Evolutionary conservation across 164 flowering plant species (phyloP), one percentile per base, ranked within the genome.

Genomic region (Aristolochia contorta): DNA sequence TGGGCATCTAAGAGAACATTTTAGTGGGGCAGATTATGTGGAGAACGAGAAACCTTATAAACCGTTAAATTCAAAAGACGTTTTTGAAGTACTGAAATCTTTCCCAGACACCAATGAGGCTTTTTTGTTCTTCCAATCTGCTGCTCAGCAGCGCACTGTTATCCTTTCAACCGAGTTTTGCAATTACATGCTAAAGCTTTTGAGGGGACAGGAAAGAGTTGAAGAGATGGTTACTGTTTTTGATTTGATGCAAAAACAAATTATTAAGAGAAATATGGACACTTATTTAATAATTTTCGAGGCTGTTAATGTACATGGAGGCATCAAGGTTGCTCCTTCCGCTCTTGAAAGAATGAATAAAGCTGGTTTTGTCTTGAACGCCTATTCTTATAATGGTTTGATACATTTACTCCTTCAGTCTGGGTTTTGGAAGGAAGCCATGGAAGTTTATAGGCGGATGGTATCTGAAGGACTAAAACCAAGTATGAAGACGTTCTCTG

Each of bases 401-500:
- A 87, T 93, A 45, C 77, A 89, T 79, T 72, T 90, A 70, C 72
- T 93, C 61, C 77, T 86, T 64, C 78, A 82, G 57, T 79, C 86
- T 22, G 84, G 91, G 23, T 84, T 72, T 75, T 78, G 72, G 54
- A 68, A 50, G 55, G 94, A 93, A 77, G 97, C 96, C 33, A 68
- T 87, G 67, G 72, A 69, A 58, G 83, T 86, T 37, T 87, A 93
- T 64, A 76, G 81, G 66, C 77, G 84, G 69, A 80, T 84, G 94
- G 68, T 90, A 21, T 78, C 78, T 0, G 96, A 90, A 71, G 85
- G 82, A 46, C 65, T 82, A 54, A 87, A 76, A 68, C 96, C 96
- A 52, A 93, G 94, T 67, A 68, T 90, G 53, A 90, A 87, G 74
- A 81, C 98, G n/a, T 87, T 81, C 65, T 93, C 97, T 13, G 89